phyloP scores from a whole-genome alignment of 1,284 basidiomycete genomes.

The Microbotryum intermedium region DNA sequence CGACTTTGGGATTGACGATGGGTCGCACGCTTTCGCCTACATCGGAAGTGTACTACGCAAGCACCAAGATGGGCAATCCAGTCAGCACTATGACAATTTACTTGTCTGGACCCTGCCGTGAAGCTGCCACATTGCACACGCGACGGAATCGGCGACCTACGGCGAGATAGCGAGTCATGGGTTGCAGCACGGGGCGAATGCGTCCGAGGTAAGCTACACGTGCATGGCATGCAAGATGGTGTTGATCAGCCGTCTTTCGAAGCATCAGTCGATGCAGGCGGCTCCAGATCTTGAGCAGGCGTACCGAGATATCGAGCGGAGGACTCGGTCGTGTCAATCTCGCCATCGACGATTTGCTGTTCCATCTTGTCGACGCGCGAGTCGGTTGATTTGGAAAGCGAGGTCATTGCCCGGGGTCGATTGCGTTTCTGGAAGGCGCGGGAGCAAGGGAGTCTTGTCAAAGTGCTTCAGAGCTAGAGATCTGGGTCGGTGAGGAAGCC shows the following conservation, averaged over 20 bases:
- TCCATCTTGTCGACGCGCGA: too few relatives aligned
- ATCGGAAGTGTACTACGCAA: conserved; percentile 59
- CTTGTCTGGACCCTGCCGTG: not conserved
- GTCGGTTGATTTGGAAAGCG: too few relatives aligned
- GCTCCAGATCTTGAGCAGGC: not conserved
- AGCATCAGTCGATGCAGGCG: not conserved
- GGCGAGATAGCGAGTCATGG: conserved; percentile 26
- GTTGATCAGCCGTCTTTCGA: not conserved
- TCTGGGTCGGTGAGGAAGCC: too few relatives aligned
- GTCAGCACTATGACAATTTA: not conserved
- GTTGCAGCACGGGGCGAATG: conserved; percentile 24
- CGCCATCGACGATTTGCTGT: not conserved
- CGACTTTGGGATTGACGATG: conserved; percentile 65
- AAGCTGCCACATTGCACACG: not conserved
- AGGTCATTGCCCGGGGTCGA: too few relatives aligned
- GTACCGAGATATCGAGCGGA: conserved; percentile 24
- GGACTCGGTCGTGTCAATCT: conserved; percentile 23
- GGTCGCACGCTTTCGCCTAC: conserved; percentile 88
- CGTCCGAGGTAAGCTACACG: conserved; percentile 11
- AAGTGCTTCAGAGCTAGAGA: too few relatives aligned
- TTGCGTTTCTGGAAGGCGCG: too few relatives aligned
- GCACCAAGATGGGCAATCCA: not conserved
- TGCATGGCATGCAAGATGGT: conserved; percentile 6
- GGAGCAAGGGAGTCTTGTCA: too few relatives aligned
- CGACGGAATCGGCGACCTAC: conserved; percentile 7